Percentiles rank a stretch among this genome's conserved stretches.
phyloP scores from a whole-genome alignment of 495 filamentous ascomycete species.

The Penicillium tannophilum region DNA sequence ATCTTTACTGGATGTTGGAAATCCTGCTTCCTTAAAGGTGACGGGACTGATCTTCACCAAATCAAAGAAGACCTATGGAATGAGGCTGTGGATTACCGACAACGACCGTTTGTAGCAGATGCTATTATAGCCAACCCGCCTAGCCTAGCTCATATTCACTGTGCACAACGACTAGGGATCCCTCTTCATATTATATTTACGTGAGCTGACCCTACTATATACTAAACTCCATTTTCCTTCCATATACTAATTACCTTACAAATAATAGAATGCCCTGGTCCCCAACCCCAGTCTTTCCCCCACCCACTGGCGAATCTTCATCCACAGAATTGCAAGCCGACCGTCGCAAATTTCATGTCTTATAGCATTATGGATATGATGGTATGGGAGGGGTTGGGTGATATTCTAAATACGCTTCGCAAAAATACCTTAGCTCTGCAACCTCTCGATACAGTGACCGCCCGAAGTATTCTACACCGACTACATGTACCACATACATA shows the following conservation, averaged over 20 bases:
- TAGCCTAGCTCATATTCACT: conserved; percentile 79
- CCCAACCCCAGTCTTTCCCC: conserved; percentile 51
- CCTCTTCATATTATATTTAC: conserved; percentile 78
- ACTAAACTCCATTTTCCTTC: conserved; percentile 56
- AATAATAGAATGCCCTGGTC: conserved; percentile 55
- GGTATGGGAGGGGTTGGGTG: conserved; percentile 80
- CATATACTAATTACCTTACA: conserved; percentile 42
- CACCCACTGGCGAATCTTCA: conserved; percentile 60
- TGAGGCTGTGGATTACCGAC: background rate
- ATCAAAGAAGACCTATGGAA: background rate
- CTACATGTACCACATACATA: conserved; percentile 76
- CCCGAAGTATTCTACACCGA: conserved; percentile 63
- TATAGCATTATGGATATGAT: conserved; percentile 81
- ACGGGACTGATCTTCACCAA: background rate
- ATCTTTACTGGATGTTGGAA: conserved; percentile 59
- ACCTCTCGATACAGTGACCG: conserved; percentile 66
- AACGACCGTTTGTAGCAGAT: conserved; percentile 68
- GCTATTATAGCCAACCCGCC: conserved; percentile 82
- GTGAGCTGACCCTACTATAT: conserved; percentile 30
- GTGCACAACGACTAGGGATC: conserved; percentile 71
- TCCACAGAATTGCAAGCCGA: conserved; percentile 52
- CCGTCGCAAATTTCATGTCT: conserved; percentile 69
- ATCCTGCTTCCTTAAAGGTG: conserved; percentile 21
- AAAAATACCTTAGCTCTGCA: conserved; percentile 65
- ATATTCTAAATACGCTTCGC: conserved; percentile 73